Evolutionary conservation across 441 rosid genomes (phyloP), one percentile per base, ranked within the genome.

Genomic region (Mallotus repandus): DNA sequence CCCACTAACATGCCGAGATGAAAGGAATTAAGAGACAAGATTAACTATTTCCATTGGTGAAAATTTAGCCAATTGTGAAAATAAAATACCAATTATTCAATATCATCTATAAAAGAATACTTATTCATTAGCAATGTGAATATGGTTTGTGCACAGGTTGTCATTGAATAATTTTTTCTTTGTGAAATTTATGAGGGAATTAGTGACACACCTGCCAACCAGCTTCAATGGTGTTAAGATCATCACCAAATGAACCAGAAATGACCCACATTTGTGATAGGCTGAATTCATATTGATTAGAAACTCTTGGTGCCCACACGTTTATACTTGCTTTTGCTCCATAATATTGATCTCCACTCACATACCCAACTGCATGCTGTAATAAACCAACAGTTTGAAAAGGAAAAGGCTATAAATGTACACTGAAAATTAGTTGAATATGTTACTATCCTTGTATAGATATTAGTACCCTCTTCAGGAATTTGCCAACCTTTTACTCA

Each of bases 301-400:
- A 55, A 21, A 96, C 98, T 10, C 56, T 79, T 7, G 99, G 99
- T 13, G 95, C 80, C 99, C 99, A 96, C 60, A 96, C 99, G 79
- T 93, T 96, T 60, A 96, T 87, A 80, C 97, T 91, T 0, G 97
- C 98, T 80, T 93, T 96, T 61, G 98, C 99, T 71, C 99, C 99
- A 63, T 90, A 96, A 64, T 93, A 96, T 69, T 91, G 87, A 11
- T 84, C 93, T 57, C 99, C 99, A 19, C 63, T 83, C 78, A 88
- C 98, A 80, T 90, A 96, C 70, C 98, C 99, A 43, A 96, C 99
- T 78, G 99, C 98, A 80, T 96, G 99, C 99, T 95, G 87, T 29
- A 1, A 29, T 73, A 58, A 52, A 56, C 75, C 70, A 69, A 55
- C 77, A 72, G 0, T 64, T 69, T 4, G 53, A 59, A 50, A 57